phyloP scores from a whole-genome alignment of 2,329 filamentous ascomycete species.

The Daldinia sp. region DNA sequence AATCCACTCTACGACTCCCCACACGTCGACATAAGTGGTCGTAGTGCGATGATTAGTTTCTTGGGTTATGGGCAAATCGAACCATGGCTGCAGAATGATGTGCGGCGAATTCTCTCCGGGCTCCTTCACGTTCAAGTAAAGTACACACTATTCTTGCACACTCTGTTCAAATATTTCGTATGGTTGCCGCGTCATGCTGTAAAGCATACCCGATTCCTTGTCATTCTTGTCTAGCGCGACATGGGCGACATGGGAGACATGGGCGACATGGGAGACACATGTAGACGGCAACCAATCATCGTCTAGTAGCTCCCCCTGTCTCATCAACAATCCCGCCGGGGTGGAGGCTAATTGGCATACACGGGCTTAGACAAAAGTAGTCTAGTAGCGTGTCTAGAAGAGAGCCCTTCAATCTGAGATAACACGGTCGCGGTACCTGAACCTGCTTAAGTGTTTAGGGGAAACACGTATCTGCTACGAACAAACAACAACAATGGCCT shows the following conservation, averaged over 20 bases:
- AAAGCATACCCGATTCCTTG: slow-evolving; percentile 32
- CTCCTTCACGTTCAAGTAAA: slow-evolving; percentile 10
- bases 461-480: slow-evolving; percentile 29
- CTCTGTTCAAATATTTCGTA: slow-evolving; percentile 18
- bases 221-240: slow-evolving; percentile 39
- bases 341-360: slow-evolving; percentile 39
- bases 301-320: slow-evolving; percentile 30
- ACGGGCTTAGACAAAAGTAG: slow-evolving; percentile 25
- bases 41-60: slow-evolving; percentile 14
- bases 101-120: slow-evolving; percentile 32
- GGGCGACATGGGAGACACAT: background rate
- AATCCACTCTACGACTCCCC: slow-evolving; percentile 15
- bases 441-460: background rate
- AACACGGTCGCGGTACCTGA: slow-evolving; percentile 36
- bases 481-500: slow-evolving; percentile 19
- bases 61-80: slow-evolving; percentile 26
- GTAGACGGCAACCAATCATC: slow-evolving; percentile 34
- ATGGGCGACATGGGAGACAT: slow-evolving; percentile 15
- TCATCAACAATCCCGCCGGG: slow-evolving; percentile 40
- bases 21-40: slow-evolving; percentile 3
- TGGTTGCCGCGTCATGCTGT: slow-evolving; percentile 35
- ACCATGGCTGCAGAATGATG: slow-evolving; percentile 34
- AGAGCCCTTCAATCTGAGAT: slow-evolving; percentile 29
- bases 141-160: no score
- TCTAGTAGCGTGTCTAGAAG: slow-evolving; percentile 22